Evolutionary conservation across 805 yeast species (phyloP), one percentile per base, ranked within the genome.

Genomic region (Nakazawaea molendinolei): DNA sequence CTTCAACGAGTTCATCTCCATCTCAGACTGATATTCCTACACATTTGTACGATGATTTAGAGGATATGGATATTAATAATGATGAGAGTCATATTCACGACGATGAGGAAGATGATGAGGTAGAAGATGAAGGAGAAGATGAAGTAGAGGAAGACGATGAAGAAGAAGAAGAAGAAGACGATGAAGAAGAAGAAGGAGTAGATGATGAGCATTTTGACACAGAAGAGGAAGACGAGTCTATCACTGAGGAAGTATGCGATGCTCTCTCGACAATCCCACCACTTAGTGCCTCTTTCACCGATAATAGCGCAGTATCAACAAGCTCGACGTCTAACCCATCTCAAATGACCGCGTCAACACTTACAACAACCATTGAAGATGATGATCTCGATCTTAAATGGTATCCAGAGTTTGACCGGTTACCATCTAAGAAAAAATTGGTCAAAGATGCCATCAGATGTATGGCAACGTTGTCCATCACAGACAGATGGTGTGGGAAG

Each of bases 401-500:
- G 41, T 33, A 29, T 16, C 41, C 41, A 9, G 36, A 33, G 20
- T 38, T 38, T 13, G 41, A 38, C 13, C n/a, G 18, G 7, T 14
- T 44, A 10, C 55, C 55, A 2, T 40, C 55, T 3, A 41, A 48
- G 7, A 45, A 53, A 20, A 55, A 53, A 29, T 35, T 53, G 3
- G 22, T 58, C 24, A 42, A 58, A 15, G 63, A 60, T 40, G 48
- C 59, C 5, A 44, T 60, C 5, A 36, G 63, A 12, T 60, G 65
- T 37, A 59, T 60, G 55, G 44, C 52, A 1, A 51, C 59, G 7
- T 39, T 60, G 34, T 19, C 49, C 2, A 47, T 55, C 6, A 53
- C 52, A 38, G 63, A 60, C 25, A 45, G 55, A 33, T 60, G 65
- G 65, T 43, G 57, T 2, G 61, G 61, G 13, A 44, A 45, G 4